Evolutionary conservation across 2,329 filamentous ascomycete genomes (phyloP).

Genomic region (Seiridium unicorne): DNA sequence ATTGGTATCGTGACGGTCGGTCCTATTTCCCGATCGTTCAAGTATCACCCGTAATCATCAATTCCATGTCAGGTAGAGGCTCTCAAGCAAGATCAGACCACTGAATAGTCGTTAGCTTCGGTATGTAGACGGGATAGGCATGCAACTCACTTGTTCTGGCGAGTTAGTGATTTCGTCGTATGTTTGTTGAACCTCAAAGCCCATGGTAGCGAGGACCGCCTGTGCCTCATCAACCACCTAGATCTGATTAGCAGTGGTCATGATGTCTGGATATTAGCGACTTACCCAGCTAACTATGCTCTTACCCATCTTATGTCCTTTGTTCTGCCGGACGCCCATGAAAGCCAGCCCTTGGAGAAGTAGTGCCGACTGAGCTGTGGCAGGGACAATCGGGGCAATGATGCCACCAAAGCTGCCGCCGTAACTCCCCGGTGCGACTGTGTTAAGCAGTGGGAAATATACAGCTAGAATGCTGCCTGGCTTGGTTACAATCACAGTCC

Average conservation of each 20-base stretch:
- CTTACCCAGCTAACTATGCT: conserved; percentile 80
- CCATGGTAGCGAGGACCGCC: conserved; percentile 29
- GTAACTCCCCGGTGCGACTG: conserved; percentile 53
- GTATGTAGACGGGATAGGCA: not conserved
- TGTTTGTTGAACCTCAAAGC: conserved; percentile 29
- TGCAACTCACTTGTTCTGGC: conserved; percentile 27
- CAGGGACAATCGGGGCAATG: conserved; percentile 73
- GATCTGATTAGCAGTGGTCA: conserved; percentile 19
- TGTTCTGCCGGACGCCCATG: conserved; percentile 80
- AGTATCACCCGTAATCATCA: too few species aligned
- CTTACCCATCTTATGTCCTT: conserved; percentile 70
- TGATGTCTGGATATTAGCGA: conserved; percentile 13
- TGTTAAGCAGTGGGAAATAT: conserved; percentile 67
- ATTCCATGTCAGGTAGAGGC: too few species aligned
- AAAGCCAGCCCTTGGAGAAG: conserved; percentile 75
- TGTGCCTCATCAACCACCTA: conserved; percentile 29
- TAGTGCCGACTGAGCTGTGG: conserved; percentile 65
- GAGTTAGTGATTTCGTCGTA: conserved; percentile 33
- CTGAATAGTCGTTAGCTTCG: not conserved
- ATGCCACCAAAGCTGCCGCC: conserved; percentile 84
- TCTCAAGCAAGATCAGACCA: not conserved
- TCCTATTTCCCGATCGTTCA: not conserved
- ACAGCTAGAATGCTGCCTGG: conserved; percentile 66
- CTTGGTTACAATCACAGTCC: conserved; percentile 78
- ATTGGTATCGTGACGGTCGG: not conserved